These are phyloP conservation scores for Rhododendron williamsianum DNA, from an alignment of 148 eudicot genomes.

Conservation along the genomic window DNA sequence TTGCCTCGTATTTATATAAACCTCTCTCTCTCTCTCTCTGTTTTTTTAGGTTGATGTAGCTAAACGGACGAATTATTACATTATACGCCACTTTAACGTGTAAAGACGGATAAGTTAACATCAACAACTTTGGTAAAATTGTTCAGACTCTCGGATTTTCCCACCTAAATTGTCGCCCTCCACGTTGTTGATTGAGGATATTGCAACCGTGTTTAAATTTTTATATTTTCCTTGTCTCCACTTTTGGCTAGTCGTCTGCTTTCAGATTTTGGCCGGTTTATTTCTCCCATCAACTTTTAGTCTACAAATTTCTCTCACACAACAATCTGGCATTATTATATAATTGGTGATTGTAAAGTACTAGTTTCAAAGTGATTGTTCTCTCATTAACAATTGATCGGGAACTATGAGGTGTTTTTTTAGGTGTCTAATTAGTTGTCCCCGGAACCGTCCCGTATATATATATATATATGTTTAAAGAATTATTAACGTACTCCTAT, in stretches of 20 bases:
- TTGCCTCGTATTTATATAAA: neutral
- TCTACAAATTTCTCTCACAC: neutral
- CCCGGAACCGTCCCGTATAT: no score
- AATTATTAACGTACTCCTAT: no score
- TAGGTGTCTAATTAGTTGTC: no score
- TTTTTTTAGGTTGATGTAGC: slow-evolving; percentile 12
- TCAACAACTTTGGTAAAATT: slow-evolving; percentile 31
- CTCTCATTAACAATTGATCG: neutral
- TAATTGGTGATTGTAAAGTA: no score
- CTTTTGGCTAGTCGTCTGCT: neutral
- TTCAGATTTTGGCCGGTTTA: neutral
- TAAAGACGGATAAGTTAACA: slow-evolving; percentile 46
- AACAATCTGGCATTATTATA: no score
- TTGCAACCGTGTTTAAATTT: neutral
- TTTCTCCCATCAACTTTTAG: neutral
- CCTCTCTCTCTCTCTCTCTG: neutral
- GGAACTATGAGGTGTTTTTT: no score
- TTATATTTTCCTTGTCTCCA: neutral
- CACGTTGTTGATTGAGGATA: neutral
- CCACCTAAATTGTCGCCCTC: neutral
- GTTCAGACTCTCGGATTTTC: neutral
- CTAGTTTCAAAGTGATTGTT: no score
- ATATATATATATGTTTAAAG: no score
- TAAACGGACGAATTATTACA: slow-evolving; percentile 8
- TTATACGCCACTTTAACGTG: slow-evolving; percentile 37